Evolutionary conservation across 345 rosid species (phyloP).

Genomic region (Salix brachista): DNA sequence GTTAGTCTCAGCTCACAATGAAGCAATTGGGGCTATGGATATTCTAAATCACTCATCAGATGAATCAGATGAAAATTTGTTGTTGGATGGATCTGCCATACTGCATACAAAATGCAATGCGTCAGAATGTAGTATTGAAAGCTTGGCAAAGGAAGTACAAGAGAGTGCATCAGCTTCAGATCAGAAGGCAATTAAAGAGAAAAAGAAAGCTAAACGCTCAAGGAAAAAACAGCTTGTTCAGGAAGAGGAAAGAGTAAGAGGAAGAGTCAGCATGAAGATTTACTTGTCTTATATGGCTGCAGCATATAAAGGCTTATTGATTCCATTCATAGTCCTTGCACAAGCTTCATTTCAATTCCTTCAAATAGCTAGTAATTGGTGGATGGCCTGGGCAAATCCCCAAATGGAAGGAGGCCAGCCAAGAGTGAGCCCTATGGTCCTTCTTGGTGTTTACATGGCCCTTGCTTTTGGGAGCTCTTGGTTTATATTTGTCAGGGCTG

Average conservation of each 20-base stretch:
- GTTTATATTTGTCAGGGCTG: slow-evolving; percentile 94
- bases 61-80: slow-evolving; percentile 71
- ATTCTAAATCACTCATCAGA: slow-evolving; percentile 80
- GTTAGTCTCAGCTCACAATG: slow-evolving; percentile 94
- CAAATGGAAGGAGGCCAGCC: slow-evolving; percentile 89
- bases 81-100: slow-evolving; percentile 32
- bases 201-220: slow-evolving; percentile 80
- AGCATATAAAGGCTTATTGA: slow-evolving; percentile 85
- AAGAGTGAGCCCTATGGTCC: slow-evolving; percentile 76
- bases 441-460: slow-evolving; percentile 83
- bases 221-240: slow-evolving; percentile 95
- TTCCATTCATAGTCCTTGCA: slow-evolving; percentile 85
- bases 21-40: slow-evolving; percentile 98
- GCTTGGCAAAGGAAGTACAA: slow-evolving; percentile 80
- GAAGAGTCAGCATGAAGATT: slow-evolving; percentile 95
- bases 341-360: slow-evolving; percentile 90
- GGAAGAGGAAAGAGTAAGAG: slow-evolving; percentile 98
- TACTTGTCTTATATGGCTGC: slow-evolving; percentile 96
- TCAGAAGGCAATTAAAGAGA: slow-evolving; percentile 72
- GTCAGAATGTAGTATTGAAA: slow-evolving; percentile 53
- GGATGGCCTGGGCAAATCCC: slow-evolving; percentile 99
- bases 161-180: slow-evolving; percentile 77
- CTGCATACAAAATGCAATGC: slow-evolving; percentile 50
- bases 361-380: slow-evolving; percentile 98
- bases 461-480: slow-evolving; percentile 98